These are phyloP conservation scores for Calonectria multiphialidica DNA, from an alignment of 2,329 filamentous ascomycete species.

Conservation along the genomic window DNA sequence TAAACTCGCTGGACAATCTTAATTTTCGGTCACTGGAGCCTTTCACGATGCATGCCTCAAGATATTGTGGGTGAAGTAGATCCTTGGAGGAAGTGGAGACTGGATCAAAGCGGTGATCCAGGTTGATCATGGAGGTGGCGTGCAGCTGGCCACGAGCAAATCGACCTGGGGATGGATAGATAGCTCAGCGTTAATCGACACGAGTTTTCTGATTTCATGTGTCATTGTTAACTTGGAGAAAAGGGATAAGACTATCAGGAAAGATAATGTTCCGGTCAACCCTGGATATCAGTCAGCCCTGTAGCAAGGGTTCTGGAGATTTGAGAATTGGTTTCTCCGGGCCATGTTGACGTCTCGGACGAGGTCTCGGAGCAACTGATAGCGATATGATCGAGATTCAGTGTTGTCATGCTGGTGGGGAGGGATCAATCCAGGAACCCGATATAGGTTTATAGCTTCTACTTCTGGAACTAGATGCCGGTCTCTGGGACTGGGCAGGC, in stretches of 20 bases:
- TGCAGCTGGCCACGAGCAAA: not conserved
- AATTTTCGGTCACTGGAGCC: not conserved
- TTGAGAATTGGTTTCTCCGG: not conserved
- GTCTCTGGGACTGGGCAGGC: not conserved
- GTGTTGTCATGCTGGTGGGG: not conserved
- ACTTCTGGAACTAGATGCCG: not conserved
- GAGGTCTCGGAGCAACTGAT: not conserved
- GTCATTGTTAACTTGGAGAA: slow-evolving; percentile 12
- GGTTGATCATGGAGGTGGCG: not conserved
- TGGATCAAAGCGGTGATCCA: not conserved
- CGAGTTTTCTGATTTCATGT: not conserved
- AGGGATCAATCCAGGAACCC: not conserved
- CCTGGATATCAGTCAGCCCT: not conserved
- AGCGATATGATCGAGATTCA: not conserved
- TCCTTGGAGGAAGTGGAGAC: not conserved
- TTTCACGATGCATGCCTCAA: not conserved
- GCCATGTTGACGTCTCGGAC: not conserved
- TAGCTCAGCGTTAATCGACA: slow-evolving; percentile 26
- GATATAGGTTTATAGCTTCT: no score
- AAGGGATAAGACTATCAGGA: slow-evolving; percentile 3
- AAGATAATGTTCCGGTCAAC: not conserved
- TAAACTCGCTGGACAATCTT: not conserved
- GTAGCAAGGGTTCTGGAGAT: not conserved
- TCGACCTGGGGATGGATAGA: slow-evolving; percentile 9
- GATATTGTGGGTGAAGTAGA: no score